These are phyloP conservation scores for Russula abietina DNA, from an alignment of 768 basidiomycete species.

Conservation along the genomic window DNA sequence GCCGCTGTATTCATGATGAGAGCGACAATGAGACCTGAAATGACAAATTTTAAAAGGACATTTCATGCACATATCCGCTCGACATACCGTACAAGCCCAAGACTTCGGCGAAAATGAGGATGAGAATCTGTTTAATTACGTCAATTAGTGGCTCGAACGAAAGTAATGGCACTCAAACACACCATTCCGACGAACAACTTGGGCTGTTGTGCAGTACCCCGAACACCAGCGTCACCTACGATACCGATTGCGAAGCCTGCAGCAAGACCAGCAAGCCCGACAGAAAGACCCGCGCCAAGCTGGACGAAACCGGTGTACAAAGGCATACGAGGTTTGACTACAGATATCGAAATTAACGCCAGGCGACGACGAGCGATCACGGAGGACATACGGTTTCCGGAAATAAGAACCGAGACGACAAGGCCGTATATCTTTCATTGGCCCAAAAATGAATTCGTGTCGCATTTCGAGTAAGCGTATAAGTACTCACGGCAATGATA, in stretches of 20 bases:
- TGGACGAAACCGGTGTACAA: slow-evolving; percentile 91
- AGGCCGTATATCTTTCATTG: slow-evolving; percentile 92
- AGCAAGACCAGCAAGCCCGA: slow-evolving; percentile 91
- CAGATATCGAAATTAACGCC: not conserved
- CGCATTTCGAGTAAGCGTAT: slow-evolving; percentile 49
- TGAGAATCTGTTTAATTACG: slow-evolving; percentile 42
- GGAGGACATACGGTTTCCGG: slow-evolving; percentile 68
- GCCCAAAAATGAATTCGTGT: not conserved
- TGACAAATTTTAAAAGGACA: slow-evolving; percentile 5
- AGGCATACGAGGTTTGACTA: slow-evolving; percentile 31
- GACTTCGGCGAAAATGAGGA: slow-evolving; percentile 97
- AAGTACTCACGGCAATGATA: slow-evolving; percentile 99
- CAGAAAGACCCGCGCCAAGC: slow-evolving; percentile 88
- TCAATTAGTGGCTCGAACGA: not conserved
- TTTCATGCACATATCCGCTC: not conserved
- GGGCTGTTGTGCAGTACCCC: slow-evolving; percentile 96
- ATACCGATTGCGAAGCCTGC: slow-evolving; percentile 98
- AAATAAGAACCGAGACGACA: slow-evolving; percentile 95
- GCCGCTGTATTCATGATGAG: slow-evolving; percentile 44
- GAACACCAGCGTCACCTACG: slow-evolving; percentile 97
- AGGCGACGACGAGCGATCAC: not conserved
- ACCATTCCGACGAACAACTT: slow-evolving; percentile 94
- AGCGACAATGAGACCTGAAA: slow-evolving; percentile 42
- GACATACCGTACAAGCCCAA: slow-evolving; percentile 77
- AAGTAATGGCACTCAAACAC: not conserved